phyloP scores from a whole-genome alignment of 805 yeast genomes.

The Metschnikowia reukaufii region DNA sequence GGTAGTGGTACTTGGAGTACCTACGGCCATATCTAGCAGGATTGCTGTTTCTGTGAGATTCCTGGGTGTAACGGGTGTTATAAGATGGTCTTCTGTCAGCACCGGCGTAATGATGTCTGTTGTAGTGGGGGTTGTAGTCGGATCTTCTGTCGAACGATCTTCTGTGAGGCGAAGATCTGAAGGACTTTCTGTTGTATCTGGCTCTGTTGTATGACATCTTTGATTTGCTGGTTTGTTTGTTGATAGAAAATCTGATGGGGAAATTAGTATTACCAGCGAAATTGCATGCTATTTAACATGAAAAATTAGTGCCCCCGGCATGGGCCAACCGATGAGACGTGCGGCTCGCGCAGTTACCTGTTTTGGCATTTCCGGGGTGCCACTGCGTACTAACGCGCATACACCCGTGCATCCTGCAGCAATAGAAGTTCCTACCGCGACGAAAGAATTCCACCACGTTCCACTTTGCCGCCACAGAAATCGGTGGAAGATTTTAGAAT shows the following conservation, averaged over 20 bases:
- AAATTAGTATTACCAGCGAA: background rate
- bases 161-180: constrained; percentile 17
- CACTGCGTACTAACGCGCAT: background rate
- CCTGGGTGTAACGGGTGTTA: background rate
- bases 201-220: constrained; percentile 20
- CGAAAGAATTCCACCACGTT: constrained; percentile 8
- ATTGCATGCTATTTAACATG: constrained; percentile 10
- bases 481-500: constrained; percentile 6
- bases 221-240: background rate
- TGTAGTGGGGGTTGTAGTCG: constrained; percentile 3
- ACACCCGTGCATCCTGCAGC: constrained; percentile 6
- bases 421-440: constrained; percentile 3
- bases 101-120: constrained; percentile 9
- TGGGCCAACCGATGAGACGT: constrained; percentile 19
- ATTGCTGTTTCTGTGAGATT: constrained; percentile 6
- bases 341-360: constrained; percentile 17
- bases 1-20: constrained; percentile 35
- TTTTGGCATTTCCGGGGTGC: constrained; percentile 5
- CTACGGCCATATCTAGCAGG: constrained; percentile 17
- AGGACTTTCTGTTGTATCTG: constrained; percentile 28
- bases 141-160: constrained; percentile 8
- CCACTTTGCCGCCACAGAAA: background rate
- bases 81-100: constrained; percentile 1
- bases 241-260: background rate
- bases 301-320: constrained; percentile 3